Conservation (phyloP, 2,329 filamentous ascomycete species). For the Catunica adiposa region DNA sequence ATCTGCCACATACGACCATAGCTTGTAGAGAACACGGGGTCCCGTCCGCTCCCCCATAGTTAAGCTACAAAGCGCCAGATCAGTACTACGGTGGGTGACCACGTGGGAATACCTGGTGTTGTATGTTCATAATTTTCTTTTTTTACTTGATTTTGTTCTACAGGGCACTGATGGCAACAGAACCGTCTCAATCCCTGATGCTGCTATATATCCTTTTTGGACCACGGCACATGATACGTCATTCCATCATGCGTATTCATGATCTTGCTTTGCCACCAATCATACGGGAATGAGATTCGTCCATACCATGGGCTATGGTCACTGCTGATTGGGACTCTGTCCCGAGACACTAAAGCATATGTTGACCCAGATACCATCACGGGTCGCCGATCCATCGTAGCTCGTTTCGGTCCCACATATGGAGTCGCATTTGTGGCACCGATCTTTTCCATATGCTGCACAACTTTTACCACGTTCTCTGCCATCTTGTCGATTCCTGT, state of each 20-base stretch:
- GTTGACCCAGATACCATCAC: conserved; percentile 5
- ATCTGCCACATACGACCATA: too few species aligned
- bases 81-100: too few species aligned
- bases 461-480: conserved; percentile 31
- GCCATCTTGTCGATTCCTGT: conserved; percentile 43
- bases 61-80: too few species aligned
- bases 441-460: conserved; percentile 32
- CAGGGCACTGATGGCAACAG: too few species aligned
- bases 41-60: too few species aligned
- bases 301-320: conserved; percentile 24
- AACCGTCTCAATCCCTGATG: not conserved
- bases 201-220: conserved; percentile 2
- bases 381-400: not conserved
- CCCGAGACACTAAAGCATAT: conserved; percentile 23
- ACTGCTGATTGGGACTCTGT: conserved; percentile 24
- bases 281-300: conserved; percentile 13
- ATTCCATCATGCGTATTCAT: conserved; percentile 5
- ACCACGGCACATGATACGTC: conserved; percentile 2
- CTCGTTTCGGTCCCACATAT: conserved; percentile 17
- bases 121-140: conserved; percentile 1
- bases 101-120: conserved; percentile 2
- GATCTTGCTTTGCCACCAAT: conserved; percentile 6
- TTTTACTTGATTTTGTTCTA: not conserved
- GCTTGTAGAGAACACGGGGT: too few species aligned
- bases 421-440: conserved; percentile 29